Evolutionary conservation across 345 rosid species (phyloP).

Genomic region (Murraya koenigii): DNA sequence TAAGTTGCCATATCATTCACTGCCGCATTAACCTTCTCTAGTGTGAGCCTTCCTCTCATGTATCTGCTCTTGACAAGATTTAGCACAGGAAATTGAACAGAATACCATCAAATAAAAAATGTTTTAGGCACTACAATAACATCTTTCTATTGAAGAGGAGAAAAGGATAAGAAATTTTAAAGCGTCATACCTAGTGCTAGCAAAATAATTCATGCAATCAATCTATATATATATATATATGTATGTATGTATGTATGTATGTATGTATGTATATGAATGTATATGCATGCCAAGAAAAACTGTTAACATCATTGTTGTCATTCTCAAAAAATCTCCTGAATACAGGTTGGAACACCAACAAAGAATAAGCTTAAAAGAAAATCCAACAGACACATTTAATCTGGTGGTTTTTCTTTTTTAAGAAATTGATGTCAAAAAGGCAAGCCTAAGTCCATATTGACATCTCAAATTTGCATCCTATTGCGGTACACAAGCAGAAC

Average conservation of each 20-base stretch:
- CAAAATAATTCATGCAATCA: background rate
- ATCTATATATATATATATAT: background rate
- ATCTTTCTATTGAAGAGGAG: background rate
- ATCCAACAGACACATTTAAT: background rate
- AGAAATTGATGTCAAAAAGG: background rate
- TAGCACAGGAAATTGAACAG: conserved; percentile 5
- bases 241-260: background rate
- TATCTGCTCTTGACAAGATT: conserved; percentile 41
- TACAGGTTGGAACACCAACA: background rate
- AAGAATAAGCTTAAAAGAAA: background rate
- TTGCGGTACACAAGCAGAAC: no score
- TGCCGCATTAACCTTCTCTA: conserved; percentile 92
- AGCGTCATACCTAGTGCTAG: background rate
- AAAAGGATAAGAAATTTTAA: background rate
- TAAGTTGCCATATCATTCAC: conserved; percentile 81
- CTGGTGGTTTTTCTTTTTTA: background rate
- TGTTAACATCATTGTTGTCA: background rate
- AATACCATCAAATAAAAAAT: background rate
- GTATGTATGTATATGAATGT: background rate
- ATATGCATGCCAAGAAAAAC: background rate
- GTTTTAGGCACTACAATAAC: background rate
- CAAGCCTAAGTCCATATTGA: background rate
- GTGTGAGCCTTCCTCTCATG: conserved; percentile 94
- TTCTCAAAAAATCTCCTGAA: background rate
- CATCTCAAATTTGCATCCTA: background rate